Evolutionary conservation across 345 rosid species (phyloP).

Genomic region (Boechera retrofracta): DNA sequence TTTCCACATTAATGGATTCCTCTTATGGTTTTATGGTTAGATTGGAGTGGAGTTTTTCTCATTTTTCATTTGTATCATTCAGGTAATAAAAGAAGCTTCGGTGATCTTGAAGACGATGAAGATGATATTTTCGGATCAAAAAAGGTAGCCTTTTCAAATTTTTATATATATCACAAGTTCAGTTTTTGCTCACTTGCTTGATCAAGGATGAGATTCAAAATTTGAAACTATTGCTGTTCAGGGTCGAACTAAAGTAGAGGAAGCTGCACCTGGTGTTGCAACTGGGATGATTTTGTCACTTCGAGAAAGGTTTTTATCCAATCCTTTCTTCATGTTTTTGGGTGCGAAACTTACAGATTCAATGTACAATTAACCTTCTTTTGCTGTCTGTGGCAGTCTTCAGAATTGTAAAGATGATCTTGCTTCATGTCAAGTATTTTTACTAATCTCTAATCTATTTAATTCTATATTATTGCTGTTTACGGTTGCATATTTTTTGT

Average conservation of each 20-base stretch:
- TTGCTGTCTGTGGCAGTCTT: constrained; percentile 61
- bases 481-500: not conserved
- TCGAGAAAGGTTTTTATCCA: constrained; percentile 74
- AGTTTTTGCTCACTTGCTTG: not conserved
- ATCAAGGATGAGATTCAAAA: not conserved
- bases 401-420: constrained; percentile 76
- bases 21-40: not conserved
- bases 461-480: not conserved
- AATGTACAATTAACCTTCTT: constrained; percentile 14
- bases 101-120: constrained; percentile 89
- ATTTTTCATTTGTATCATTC: not conserved
- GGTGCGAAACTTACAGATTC: not conserved
- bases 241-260: constrained; percentile 72
- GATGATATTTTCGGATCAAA: constrained; percentile 86
- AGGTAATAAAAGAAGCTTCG: constrained; percentile 82
- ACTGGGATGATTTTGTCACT: constrained; percentile 87
- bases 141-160: constrained; percentile 54
- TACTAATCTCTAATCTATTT: constrained; percentile 26
- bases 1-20: constrained; percentile 29
- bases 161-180: not conserved
- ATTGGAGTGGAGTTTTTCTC: constrained; percentile 13
- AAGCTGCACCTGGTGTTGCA: constrained; percentile 77
- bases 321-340: not conserved
- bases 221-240: constrained; percentile 29
- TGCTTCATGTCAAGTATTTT: constrained; percentile 73